Base-by-base conservation (phyloP, 2,329 filamentous ascomycete genomes). In the Cyphellophora europaea region DNA sequence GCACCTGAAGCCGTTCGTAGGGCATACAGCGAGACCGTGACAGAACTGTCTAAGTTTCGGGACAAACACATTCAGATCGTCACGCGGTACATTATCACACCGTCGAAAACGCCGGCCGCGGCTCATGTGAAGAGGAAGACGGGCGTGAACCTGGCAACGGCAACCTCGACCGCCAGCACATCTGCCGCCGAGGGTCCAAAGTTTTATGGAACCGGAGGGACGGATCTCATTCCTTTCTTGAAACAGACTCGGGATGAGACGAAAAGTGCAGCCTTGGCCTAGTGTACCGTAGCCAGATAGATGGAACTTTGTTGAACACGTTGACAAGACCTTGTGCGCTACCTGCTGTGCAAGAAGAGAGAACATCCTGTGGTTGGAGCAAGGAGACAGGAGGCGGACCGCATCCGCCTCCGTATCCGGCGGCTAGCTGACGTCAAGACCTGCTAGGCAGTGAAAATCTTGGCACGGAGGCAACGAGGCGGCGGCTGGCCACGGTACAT, bases 21-120 rank as follows among this genome's bases (percentile, higher is more conserved):
- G 5, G 61, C 67, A 4, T 72, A 65, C 49, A 67, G 70, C 27
- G 51, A 56, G 3, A 64, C 65, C 2, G 57, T 70, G 0, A 49
- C 60, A 31, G 56, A 61, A 6, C 51, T 73, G 10, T 61, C 59
- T 4, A 45, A 49, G 0, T 69, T 73, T 42, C 62, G 69, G 0
- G 65, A 70, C 39, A 63, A 61, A 32, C 69, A 73, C 39, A 67
- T 73, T 29, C 61, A 65, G 38, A 61, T 73, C 15, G 69, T 72
- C 2, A 64, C 68, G 1, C 53, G 67, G 27, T 73, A 71, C 42
- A 70, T 73, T 36, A 61, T 72, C 32, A 58, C 65, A 29, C 64
- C 66, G 1, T 53, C 59, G 2, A 51, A 49, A 36, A 41, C 33
- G 5, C 41, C 41, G 13, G 36, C 40, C 6, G 30, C 48, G 47